These are phyloP conservation scores for Fusarium sp. DNA, from an alignment of 2,329 filamentous ascomycete species.

Conservation along the genomic window DNA sequence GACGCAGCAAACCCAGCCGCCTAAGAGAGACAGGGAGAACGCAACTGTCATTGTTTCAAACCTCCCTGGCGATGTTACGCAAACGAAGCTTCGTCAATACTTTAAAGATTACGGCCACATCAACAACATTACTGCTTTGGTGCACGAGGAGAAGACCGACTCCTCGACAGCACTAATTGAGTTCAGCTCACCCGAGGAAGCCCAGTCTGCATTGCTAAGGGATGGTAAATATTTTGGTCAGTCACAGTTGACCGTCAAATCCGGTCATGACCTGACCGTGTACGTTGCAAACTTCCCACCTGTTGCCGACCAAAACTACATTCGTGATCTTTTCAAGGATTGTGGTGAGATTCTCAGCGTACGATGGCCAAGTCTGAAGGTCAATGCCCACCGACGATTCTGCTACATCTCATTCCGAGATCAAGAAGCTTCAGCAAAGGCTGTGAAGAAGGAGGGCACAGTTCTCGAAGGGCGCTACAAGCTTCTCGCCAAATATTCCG, in stretches of 20 bases:
- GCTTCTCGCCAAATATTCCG: constrained; percentile 83
- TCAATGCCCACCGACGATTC: constrained; percentile 88
- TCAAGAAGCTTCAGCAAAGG: constrained; percentile 73
- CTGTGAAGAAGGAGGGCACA: constrained; percentile 77
- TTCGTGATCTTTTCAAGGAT: constrained; percentile 74
- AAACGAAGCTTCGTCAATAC: constrained; percentile 83
- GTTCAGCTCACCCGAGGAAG: constrained; percentile 84
- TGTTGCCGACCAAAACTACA: constrained; percentile 75
- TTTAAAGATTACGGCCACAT: constrained; percentile 92
- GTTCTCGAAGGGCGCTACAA: constrained; percentile 74
- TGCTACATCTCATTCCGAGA: constrained; percentile 93
- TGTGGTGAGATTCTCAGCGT: constrained; percentile 87
- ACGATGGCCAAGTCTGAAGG: constrained; percentile 91
- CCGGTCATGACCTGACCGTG: constrained; percentile 82
- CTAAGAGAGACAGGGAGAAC: constrained; percentile 89
- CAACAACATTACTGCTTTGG: constrained; percentile 75
- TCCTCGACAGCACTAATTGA: constrained; percentile 82
- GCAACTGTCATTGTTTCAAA: constrained; percentile 84
- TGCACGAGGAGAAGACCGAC: constrained; percentile 68
- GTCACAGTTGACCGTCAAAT: constrained; percentile 76
- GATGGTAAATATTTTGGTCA: constrained; percentile 83
- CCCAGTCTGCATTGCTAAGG: constrained; percentile 80
- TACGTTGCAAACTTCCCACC: constrained; percentile 93
- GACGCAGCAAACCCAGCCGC: constrained; percentile 46
- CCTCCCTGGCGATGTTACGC: constrained; percentile 74